phyloP scores from a whole-genome alignment of 2,329 filamentous ascomycete genomes.

The Talaromyces sp. region DNA sequence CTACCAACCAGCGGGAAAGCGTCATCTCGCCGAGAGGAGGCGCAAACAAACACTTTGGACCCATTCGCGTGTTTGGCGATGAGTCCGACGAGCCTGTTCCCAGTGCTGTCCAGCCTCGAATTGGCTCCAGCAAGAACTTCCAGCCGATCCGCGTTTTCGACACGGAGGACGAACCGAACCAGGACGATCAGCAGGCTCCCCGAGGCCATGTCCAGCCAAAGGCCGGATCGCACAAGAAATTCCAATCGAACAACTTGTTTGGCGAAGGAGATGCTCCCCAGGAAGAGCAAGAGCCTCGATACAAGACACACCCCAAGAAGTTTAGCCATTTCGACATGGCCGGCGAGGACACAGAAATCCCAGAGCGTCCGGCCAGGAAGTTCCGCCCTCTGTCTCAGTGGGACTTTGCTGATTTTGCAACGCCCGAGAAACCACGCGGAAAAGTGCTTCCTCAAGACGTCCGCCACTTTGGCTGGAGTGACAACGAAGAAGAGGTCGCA shows the following conservation, averaged over 20 bases:
- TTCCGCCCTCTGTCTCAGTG: slow-evolving; percentile 64
- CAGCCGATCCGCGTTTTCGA: slow-evolving; percentile 61
- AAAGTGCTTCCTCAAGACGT: slow-evolving; percentile 64
- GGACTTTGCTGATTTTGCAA: slow-evolving; percentile 83
- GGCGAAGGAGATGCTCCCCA: slow-evolving; percentile 26
- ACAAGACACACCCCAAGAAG: slow-evolving; percentile 68
- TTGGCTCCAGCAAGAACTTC: slow-evolving; percentile 57
- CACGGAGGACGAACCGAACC: slow-evolving; percentile 41
- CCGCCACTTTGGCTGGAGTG: slow-evolving; percentile 71
- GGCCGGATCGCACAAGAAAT: slow-evolving; percentile 46
- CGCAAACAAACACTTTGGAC: slow-evolving; percentile 9
- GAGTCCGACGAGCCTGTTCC: slow-evolving; percentile 18
- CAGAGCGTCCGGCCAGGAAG: slow-evolving; percentile 20
- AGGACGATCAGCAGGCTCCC: slow-evolving; percentile 37
- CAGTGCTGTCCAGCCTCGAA: slow-evolving; percentile 42
- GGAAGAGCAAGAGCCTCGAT: slow-evolving; percentile 36
- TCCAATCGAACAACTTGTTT: slow-evolving; percentile 51
- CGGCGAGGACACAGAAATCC: slow-evolving; percentile 24
- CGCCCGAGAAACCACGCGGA: slow-evolving; percentile 67
- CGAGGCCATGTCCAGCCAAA: slow-evolving; percentile 39
- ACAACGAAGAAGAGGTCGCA: slow-evolving; percentile 50
- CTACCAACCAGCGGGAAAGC: slow-evolving; percentile 12
- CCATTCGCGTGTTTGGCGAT: slow-evolving; percentile 10
- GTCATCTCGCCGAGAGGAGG: slow-evolving; percentile 14
- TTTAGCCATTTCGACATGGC: slow-evolving; percentile 59